Conservation (phyloP, 164 flowering plant species). For the Berberis vulgaris region DNA sequence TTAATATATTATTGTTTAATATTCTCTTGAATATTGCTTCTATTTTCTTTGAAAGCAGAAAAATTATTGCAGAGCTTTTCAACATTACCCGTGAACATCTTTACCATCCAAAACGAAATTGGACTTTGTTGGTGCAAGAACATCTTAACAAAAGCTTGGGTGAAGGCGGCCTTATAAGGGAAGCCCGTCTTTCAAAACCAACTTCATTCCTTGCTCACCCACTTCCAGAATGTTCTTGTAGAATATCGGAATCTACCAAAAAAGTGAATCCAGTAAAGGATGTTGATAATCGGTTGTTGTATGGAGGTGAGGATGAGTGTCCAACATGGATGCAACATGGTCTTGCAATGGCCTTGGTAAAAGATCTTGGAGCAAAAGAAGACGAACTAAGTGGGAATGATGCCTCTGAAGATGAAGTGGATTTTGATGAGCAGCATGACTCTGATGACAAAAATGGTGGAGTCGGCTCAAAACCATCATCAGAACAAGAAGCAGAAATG, state of each 20-base stretch:
- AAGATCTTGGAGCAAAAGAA: conserved; percentile 28
- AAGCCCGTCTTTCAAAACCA: conserved; percentile 49
- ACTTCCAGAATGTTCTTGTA: conserved; percentile 91
- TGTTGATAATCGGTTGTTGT: conserved; percentile 27
- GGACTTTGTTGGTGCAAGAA: conserved; percentile 64
- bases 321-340: conserved; percentile 72
- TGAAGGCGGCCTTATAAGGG: conserved; percentile 60
- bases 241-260: conserved; percentile 28
- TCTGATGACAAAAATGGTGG: conserved; percentile 22
- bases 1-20: too few species aligned
- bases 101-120: conserved; percentile 66
- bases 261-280: conserved; percentile 21
- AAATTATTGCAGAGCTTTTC: conserved; percentile 46
- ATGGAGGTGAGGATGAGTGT: conserved; percentile 74
- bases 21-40: background rate
- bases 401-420: conserved; percentile 38
- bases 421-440: conserved; percentile 32
- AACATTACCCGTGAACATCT: conserved; percentile 49
- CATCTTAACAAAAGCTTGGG: conserved; percentile 77
- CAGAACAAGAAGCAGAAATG: conserved; percentile 79
- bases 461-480: conserved; percentile 13
- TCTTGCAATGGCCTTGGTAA: conserved; percentile 17
- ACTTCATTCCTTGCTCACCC: conserved; percentile 79
- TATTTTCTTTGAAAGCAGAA: conserved; percentile 35
- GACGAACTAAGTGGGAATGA: conserved; percentile 25